Conservation (phyloP, 495 filamentous ascomycete species). For the Trichoderma parareesei region DNA sequence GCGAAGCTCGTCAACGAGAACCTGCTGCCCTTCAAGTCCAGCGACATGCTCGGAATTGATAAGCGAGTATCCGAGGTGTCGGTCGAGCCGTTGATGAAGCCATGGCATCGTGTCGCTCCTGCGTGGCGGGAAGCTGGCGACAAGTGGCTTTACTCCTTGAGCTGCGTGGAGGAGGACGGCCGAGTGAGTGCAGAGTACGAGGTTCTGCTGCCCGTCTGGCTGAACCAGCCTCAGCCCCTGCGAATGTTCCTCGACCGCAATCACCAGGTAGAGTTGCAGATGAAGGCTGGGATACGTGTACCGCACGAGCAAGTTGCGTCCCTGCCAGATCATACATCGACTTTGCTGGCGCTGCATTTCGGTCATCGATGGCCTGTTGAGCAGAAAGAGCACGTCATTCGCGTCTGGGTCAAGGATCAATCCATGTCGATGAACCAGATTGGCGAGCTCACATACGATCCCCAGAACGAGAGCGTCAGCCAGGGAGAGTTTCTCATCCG, state of each 20-base stretch:
- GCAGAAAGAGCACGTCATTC: constrained; percentile 35
- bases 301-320: constrained; percentile 16
- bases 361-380: constrained; percentile 27
- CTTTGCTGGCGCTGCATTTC: constrained; percentile 43
- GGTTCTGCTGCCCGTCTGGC: constrained; percentile 35
- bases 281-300: neutral
- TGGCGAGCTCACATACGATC: neutral
- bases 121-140: constrained; percentile 34
- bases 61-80: constrained; percentile 38
- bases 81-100: constrained; percentile 52
- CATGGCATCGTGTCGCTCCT: constrained; percentile 55
- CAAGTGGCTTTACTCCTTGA: constrained; percentile 26
- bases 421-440: constrained; percentile 17
- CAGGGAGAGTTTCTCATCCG: constrained; percentile 25
- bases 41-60: constrained; percentile 34
- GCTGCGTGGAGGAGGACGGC: constrained; percentile 24
- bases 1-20: constrained; percentile 71
- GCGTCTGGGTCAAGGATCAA: constrained; percentile 17
- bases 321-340: constrained; percentile 34
- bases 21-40: constrained; percentile 52
- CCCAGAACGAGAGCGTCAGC: neutral
- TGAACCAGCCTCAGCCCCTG: constrained; percentile 36
- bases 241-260: constrained; percentile 42
- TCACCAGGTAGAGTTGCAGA: constrained; percentile 30
- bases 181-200: constrained; percentile 31